Evolutionary conservation across 306 rosid genomes (phyloP).

Genomic region (Trifolium dubium): DNA sequence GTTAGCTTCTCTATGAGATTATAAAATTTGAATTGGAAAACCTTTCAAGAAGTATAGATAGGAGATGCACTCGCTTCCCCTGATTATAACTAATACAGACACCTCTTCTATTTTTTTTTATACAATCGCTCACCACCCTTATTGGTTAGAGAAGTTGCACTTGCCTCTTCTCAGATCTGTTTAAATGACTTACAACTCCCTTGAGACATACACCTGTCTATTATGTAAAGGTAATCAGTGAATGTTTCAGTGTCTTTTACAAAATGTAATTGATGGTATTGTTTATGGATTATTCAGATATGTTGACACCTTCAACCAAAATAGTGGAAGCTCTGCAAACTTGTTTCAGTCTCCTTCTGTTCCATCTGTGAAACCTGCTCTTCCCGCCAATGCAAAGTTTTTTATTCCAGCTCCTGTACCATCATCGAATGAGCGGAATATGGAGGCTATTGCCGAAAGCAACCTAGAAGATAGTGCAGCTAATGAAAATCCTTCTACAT

Average conservation of each 20-base stretch:
- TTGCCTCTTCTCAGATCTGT: not conserved
- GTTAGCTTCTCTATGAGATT: constrained; percentile 12
- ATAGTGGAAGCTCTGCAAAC: constrained; percentile 69
- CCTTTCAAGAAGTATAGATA: not conserved
- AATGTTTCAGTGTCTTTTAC: no score
- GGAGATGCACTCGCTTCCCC: not conserved
- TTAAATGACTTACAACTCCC: not conserved
- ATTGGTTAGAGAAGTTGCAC: not conserved
- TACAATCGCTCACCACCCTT: not conserved
- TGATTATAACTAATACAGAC: not conserved
- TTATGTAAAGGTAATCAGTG: not conserved
- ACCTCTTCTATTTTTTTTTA: not conserved
- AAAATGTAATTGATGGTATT: constrained; percentile 34
- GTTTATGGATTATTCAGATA: constrained; percentile 63
- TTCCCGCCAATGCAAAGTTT: constrained; percentile 73
- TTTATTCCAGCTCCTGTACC: constrained; percentile 70
- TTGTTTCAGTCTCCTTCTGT: constrained; percentile 74
- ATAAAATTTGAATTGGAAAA: constrained; percentile 14
- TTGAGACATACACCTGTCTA: not conserved
- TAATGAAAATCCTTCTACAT: constrained; percentile 56
- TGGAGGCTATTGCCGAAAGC: constrained; percentile 70
- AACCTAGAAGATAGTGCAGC: constrained; percentile 56
- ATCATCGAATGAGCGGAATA: constrained; percentile 54
- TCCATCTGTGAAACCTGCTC: constrained; percentile 67
- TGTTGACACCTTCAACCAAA: constrained; percentile 93